A percentile compares a stretch with the other conserved stretches of the same genome.
Conservation (phyloP, 2,329 filamentous ascomycete species). For the Dichotomopilus funicola region DNA sequence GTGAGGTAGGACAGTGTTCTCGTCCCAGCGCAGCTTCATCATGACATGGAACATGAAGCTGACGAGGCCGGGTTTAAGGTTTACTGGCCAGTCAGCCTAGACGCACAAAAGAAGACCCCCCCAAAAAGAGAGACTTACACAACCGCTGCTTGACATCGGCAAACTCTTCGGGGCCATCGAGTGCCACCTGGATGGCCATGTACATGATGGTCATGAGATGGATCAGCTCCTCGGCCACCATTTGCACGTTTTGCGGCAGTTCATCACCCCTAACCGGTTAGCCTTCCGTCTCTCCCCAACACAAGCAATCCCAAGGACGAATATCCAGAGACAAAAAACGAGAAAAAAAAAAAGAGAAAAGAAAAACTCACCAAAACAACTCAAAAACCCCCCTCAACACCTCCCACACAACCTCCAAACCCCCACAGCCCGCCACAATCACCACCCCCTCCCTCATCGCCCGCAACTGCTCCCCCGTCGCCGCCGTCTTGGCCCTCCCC, state of each 20-base stretch:
- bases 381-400: conserved; percentile 45
- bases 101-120: no score
- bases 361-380: conserved; percentile 42
- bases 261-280: conserved; percentile 39
- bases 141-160: conserved; percentile 43
- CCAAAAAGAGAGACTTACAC: conserved; percentile 36
- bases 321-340: neutral
- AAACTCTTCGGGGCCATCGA: conserved; percentile 47
- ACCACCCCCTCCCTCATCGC: conserved; percentile 51
- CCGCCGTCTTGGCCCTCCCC: conserved; percentile 40
- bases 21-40: conserved; percentile 67
- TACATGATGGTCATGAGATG: conserved; percentile 60
- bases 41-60: conserved; percentile 65
- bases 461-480: conserved; percentile 50
- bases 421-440: conserved; percentile 45
- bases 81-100: conserved; percentile 35
- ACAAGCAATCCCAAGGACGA: conserved; percentile 25
- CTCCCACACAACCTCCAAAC: conserved; percentile 46
- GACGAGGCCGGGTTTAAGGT: conserved; percentile 60
- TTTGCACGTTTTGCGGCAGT: conserved; percentile 39
- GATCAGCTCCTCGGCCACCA: conserved; percentile 53
- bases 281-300: neutral
- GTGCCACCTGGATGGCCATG: conserved; percentile 49
- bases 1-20: conserved; percentile 53
- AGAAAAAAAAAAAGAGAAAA: no score